Evolutionary conservation across 179 eudicot genomes (phyloP).

Genomic region (Amaranthus tricolor): DNA sequence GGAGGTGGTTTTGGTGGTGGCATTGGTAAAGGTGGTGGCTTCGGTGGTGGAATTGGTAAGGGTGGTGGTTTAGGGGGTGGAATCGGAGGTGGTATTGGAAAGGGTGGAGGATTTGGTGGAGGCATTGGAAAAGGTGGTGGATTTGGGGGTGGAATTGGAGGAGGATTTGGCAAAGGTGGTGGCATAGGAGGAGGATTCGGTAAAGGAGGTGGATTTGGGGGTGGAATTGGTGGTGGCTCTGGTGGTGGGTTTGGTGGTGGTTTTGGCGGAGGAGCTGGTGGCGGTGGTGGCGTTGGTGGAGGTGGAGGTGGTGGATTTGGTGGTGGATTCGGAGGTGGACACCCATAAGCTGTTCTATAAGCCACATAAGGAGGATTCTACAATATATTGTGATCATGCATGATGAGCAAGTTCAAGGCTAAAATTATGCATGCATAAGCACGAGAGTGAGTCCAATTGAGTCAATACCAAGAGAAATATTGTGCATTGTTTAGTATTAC

Average conservation of each 20-base stretch:
- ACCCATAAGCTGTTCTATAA: conserved; percentile 2
- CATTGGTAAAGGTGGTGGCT: conserved; percentile 15
- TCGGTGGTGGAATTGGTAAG: conserved; percentile 11
- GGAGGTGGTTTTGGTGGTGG: conserved; percentile 30
- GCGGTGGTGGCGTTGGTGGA: conserved; percentile 17
- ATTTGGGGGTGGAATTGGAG: conserved; percentile 33
- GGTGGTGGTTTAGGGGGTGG: conserved; percentile 21
- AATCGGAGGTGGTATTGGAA: conserved; percentile 18
- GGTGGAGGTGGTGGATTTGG: conserved; percentile 12
- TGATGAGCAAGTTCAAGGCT: no score
- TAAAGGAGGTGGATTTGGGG: conserved; percentile 26
- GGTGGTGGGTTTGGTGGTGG: conserved; percentile 24
- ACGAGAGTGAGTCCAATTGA: no score
- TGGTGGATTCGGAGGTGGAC: conserved; percentile 33
- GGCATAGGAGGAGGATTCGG: conserved; percentile 27
- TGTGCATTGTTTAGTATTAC: no score
- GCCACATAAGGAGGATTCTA: no score
- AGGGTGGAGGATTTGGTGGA: conserved; percentile 26
- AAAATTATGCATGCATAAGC: no score
- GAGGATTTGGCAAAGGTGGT: conserved; percentile 30
- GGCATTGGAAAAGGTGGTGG: conserved; percentile 17
- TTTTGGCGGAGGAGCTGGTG: conserved; percentile 19
- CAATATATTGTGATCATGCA: no score
- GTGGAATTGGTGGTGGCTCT: conserved; percentile 20
- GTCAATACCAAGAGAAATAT: no score